Evolutionary conservation across 306 rosid genomes (phyloP), one percentile per base, ranked within the genome.

Genomic region (Mimosa bimucronata): DNA sequence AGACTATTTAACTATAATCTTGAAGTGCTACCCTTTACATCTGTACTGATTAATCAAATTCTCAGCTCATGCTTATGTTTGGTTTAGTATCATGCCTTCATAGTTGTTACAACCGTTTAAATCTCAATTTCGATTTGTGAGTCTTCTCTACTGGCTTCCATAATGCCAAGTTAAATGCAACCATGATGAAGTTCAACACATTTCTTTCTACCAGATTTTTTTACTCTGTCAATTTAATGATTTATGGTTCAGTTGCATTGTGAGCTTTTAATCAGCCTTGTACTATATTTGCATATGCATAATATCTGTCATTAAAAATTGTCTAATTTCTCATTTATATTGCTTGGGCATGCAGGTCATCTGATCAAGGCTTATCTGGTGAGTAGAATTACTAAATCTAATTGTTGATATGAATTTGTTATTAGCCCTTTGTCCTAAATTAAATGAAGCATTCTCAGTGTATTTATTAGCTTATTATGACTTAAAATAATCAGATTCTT

Each of bases 361-460:
- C 97, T 13, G 97, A 94, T 42, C 97, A 82, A 80, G 89, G 94
- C 68, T 45, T 92, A 85, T 90, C 90, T 78, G 97, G 98, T 94
- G 89, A 45, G 92, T 83, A 58, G 73, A 85, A 76, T 74, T 83
- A 81, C 71, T 18, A 18, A 38, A 58, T 21, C 29, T 4, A 58
- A 44, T 21, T 67, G 68, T 46, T 19, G 29, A 13, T 30, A 31
- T 68, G 74, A 11, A 76, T 60, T 80, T 15, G 78, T 23, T 23
- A 19, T 82, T 68, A 23, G 40, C 76, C 82, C 57, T 71, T 37
- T 71, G 42, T n/a, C 23, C n/a, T n/a, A n/a, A n/a, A n/a, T n/a
- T n/a, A n/a, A n/a, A n/a, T n/a, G n/a, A n/a, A n/a, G n/a, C n/a
- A n/a, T n/a, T n/a, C n/a, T n/a, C n/a, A n/a, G n/a, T n/a, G n/a